Evolutionary conservation across 108 stramenopile genomes (phyloP).

Genomic region (Nannochloropsis gaditana): DNA sequence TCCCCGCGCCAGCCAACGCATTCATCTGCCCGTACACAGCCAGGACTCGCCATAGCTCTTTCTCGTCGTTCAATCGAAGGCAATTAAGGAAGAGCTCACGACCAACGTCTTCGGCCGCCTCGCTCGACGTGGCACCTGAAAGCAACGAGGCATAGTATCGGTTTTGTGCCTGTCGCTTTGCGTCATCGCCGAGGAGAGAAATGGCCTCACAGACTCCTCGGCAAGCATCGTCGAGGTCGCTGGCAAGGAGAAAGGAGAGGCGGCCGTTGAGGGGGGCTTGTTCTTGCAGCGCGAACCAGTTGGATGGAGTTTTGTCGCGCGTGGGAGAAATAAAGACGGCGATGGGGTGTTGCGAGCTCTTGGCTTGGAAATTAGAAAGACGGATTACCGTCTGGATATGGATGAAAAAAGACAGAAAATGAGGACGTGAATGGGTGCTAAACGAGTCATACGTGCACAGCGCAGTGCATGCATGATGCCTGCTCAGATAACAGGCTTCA

Average conservation of each 20-base stretch:
- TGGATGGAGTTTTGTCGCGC: neutral
- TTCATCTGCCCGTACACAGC: neutral
- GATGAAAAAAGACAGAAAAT: neutral
- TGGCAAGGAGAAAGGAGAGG: neutral
- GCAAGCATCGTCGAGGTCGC: neutral
- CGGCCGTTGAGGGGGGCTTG: neutral
- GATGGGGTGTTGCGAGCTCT: neutral
- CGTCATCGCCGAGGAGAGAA: neutral
- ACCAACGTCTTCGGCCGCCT: neutral
- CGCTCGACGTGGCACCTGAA: neutral
- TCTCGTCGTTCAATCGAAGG: neutral
- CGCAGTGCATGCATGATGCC: neutral
- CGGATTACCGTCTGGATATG: neutral
- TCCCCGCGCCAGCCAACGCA: neutral
- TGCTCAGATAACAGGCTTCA: neutral
- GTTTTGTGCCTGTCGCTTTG: neutral
- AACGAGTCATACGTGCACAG: neutral
- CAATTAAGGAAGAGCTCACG: neutral
- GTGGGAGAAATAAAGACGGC: slow-evolving; percentile 1
- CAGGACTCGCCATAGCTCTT: neutral
- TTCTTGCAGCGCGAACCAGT: neutral
- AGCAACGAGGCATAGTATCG: neutral
- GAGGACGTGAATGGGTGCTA: neutral
- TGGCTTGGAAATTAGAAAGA: neutral
- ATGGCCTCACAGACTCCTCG: neutral